These are phyloP conservation scores for Atkinsonella hypoxylon DNA, from an alignment of 2,329 filamentous ascomycete genomes.

Conservation along the genomic window DNA sequence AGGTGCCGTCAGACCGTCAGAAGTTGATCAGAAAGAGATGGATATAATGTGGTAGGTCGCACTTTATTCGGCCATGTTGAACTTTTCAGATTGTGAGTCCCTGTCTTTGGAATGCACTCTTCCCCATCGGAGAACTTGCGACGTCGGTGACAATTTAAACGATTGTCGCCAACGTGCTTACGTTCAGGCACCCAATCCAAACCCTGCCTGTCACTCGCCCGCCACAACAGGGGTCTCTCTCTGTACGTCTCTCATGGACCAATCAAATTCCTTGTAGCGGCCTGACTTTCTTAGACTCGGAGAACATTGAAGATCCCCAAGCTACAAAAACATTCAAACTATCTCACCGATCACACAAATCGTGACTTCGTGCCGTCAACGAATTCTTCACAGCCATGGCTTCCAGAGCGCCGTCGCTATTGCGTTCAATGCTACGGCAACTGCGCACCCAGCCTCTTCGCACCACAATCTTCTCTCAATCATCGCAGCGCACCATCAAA, in stretches of 20 bases:
- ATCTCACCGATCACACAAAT: too few relatives aligned
- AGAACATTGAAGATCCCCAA: background rate
- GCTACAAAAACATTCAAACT: background rate
- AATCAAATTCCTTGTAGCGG: constrained; percentile 11
- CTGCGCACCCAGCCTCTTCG: constrained; percentile 10
- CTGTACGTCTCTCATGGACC: constrained; percentile 1
- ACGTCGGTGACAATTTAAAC: too few relatives aligned
- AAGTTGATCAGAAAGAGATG: too few relatives aligned
- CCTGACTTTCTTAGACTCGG: background rate
- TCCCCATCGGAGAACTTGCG: too few relatives aligned
- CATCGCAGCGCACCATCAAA: constrained; percentile 1
- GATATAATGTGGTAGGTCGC: too few relatives aligned
- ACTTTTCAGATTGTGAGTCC: too few relatives aligned
- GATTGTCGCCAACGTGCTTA: too few relatives aligned
- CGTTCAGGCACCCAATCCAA: background rate
- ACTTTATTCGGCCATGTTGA: too few relatives aligned
- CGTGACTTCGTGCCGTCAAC: too few relatives aligned
- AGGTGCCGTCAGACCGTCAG: too few relatives aligned
- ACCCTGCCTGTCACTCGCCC: background rate
- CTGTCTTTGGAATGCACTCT: too few relatives aligned
- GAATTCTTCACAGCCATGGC: constrained; percentile 14
- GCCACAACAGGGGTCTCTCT: background rate
- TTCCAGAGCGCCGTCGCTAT: constrained; percentile 12
- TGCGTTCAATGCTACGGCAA: constrained; percentile 11
- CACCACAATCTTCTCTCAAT: constrained; percentile 6